A percentile compares a stretch with the other conserved stretches of the same genome.
Evolutionary conservation across 345 rosid genomes (phyloP).

Genomic region (Populus ilicifolia): DNA sequence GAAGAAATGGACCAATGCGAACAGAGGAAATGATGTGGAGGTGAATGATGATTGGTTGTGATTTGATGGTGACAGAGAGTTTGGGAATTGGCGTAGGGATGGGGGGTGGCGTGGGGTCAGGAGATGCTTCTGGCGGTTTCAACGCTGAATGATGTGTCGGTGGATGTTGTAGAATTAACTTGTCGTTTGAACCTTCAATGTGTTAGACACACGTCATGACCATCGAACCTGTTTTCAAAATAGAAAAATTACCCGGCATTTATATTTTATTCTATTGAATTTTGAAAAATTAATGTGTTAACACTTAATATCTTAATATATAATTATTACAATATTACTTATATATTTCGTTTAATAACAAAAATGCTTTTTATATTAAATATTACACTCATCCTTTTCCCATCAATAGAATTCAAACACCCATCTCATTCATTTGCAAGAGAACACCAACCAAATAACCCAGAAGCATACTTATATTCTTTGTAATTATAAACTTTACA

Average conservation of each 20-base stretch:
- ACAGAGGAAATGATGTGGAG: slow-evolving; percentile 37
- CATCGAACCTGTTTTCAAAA: slow-evolving; percentile 11
- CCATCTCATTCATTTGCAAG: no score
- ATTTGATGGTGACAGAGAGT: background rate
- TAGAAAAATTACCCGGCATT: no score
- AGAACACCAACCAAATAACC: no score
- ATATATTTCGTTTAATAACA: background rate
- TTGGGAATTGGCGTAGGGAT: background rate
- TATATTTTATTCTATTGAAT: no score
- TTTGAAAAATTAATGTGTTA: no score
- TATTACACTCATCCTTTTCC: no score
- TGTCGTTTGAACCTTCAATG: slow-evolving; percentile 57
- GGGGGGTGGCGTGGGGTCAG: background rate
- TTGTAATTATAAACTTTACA: slow-evolving; percentile 7
- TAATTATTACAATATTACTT: no score
- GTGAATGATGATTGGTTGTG: slow-evolving; percentile 16
- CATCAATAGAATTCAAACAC: no score
- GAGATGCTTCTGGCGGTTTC: background rate
- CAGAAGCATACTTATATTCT: no score
- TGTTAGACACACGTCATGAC: slow-evolving; percentile 96
- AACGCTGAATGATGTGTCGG: no score
- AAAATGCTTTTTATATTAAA: background rate
- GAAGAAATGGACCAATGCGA: slow-evolving; percentile 33
- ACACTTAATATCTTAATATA: no score
- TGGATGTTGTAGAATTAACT: background rate